Base-by-base conservation (phyloP, 2,329 filamentous ascomycete species). In the Fusarium sp. region DNA sequence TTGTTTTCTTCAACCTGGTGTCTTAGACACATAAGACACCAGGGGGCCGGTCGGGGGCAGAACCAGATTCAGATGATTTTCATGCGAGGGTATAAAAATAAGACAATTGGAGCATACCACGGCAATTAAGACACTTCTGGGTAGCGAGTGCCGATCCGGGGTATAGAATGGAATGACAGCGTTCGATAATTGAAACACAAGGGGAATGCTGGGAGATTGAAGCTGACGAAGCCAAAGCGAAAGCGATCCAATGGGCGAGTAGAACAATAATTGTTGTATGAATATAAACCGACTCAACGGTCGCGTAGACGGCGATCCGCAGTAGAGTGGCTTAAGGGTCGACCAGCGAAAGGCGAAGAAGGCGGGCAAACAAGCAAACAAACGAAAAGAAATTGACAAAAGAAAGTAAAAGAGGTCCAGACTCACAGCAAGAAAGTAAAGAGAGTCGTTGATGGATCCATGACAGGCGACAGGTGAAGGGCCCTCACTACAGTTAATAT, bases 401-500 rank as follows among this genome's bases (percentile, higher is more conserved):
- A 63, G 72, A 63, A 71, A 57, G 65, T 67, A 71, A 53, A 61
- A 66, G 72, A 61, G 60, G 74, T 59, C 73, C 73, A 59, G 75
- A 89, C 88, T 87, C 82, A 91, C 89, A 91, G 79, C 80, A 89
- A 85, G 78, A 92, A 92, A 64, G 90, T 91, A 76, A 91, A 86
- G 71, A 92, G 87, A 62, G 90, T 90, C 22, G 89, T 91, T 42
- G 84, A 84, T 54, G 87, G 87, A 78, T 89, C 86, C 87, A 89
- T 88, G 76, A 46, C 49, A 66, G 68, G 61, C 54, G 54, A 55
- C 43, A 45, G 53, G 48, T 60, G 56, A 63, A 65, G 57, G 55
- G 58, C 22, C 43, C 31, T 66, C 50, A 34, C 58, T 62, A 43
- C 45, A 65, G 69, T 74, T 69, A 74, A 72, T 75, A 74, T 74